These are phyloP conservation scores for Carallia pectinifolia DNA, from an alignment of 345 rosid species.

Conservation along the genomic window DNA sequence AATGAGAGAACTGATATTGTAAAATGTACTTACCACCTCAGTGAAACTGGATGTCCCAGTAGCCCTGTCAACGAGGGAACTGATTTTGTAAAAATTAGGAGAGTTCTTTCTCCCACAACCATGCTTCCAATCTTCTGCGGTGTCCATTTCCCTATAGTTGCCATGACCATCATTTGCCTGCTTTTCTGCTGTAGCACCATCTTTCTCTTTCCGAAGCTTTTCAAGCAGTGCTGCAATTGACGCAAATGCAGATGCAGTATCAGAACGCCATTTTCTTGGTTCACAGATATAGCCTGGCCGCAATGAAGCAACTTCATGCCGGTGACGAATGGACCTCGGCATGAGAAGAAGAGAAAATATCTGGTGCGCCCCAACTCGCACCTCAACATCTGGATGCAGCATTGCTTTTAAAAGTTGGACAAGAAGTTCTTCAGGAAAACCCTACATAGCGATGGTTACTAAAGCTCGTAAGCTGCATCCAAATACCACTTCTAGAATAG, in stretches of 20 bases:
- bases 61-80: slow-evolving; percentile 63
- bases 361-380: slow-evolving; percentile 83
- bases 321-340: slow-evolving; percentile 53
- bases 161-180: slow-evolving; percentile 39
- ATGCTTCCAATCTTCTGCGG: slow-evolving; percentile 45
- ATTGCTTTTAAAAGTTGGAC: slow-evolving; percentile 76
- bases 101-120: slow-evolving; percentile 48
- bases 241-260: slow-evolving; percentile 62
- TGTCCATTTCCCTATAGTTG: slow-evolving; percentile 44
- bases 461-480: slow-evolving; percentile 12
- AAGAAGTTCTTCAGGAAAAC: slow-evolving; percentile 80
- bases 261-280: slow-evolving; percentile 60
- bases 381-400: slow-evolving; percentile 83
- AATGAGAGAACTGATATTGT: neutral
- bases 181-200: slow-evolving; percentile 49
- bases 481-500: neutral
- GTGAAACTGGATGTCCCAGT: slow-evolving; percentile 44
- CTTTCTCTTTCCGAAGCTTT: slow-evolving; percentile 80
- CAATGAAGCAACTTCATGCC: slow-evolving; percentile 52
- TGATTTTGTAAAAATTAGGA: slow-evolving; percentile 62
- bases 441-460: slow-evolving; percentile 34
- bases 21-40: slow-evolving; percentile 42
- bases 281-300: slow-evolving; percentile 59
- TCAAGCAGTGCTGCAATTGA: slow-evolving; percentile 76
- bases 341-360: slow-evolving; percentile 78